Evolutionary conservation across 148 eudicot species (phyloP).

Genomic region (Nepenthes mirabilis): DNA sequence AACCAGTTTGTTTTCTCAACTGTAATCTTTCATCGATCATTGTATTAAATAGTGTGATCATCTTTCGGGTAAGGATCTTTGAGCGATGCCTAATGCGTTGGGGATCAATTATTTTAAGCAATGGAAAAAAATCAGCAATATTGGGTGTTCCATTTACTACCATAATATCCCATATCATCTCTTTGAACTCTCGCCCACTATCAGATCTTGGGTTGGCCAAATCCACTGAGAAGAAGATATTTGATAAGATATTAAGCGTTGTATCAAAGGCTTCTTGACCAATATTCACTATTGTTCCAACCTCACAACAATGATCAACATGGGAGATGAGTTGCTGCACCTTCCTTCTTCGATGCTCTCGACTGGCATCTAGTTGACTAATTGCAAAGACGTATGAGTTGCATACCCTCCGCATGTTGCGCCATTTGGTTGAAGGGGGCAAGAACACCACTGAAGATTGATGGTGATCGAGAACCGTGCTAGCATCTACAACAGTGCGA

Average conservation of each 20-base stretch:
- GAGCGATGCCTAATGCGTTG: slow-evolving; percentile 5
- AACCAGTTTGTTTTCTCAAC: background rate
- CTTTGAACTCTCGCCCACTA: slow-evolving; percentile 4
- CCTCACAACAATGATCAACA: too few species aligned
- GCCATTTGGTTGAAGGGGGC: slow-evolving; percentile 1
- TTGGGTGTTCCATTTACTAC: slow-evolving; percentile 7
- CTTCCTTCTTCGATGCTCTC: background rate
- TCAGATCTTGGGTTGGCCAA: slow-evolving; percentile 3
- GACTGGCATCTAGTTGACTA: background rate
- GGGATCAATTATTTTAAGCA: slow-evolving; percentile 1
- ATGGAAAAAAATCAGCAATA: slow-evolving; percentile 7
- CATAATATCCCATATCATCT: slow-evolving; percentile 3
- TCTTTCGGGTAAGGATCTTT: background rate
- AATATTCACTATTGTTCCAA: too few species aligned
- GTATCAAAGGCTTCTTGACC: background rate
- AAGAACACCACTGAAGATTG: slow-evolving; percentile 4
- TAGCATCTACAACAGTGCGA: background rate
- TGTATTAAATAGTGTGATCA: slow-evolving; percentile 2
- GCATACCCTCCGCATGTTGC: slow-evolving; percentile 5
- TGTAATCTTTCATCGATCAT: background rate
- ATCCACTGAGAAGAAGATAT: slow-evolving; percentile 2
- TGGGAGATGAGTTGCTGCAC: too few species aligned
- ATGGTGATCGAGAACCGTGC: slow-evolving; percentile 1
- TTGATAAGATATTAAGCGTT: background rate
- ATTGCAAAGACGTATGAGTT: background rate